These are phyloP conservation scores for Jatropha curcas DNA, from an alignment of 345 rosid species.

Conservation along the genomic window DNA sequence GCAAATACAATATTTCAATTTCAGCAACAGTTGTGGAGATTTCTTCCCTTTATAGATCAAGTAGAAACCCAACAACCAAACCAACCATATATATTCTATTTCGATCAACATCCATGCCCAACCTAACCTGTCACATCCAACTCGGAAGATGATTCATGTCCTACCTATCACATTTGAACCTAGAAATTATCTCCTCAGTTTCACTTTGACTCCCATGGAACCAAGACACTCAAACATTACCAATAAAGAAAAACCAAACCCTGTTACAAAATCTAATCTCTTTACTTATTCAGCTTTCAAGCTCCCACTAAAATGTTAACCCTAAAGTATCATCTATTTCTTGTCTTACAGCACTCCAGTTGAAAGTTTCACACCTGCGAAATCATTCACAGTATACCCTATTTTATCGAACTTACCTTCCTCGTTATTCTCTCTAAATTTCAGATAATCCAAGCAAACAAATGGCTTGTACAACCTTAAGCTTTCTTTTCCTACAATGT, in stretches of 20 bases:
- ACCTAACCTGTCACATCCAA: no score
- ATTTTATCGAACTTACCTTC: conserved; percentile 68
- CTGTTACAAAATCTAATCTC: background rate
- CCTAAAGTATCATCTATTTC: background rate
- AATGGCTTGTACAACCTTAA: conserved; percentile 50
- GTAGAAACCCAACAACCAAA: no score
- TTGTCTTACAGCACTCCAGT: background rate
- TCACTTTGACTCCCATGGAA: no score
- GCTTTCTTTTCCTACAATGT: conserved; percentile 49
- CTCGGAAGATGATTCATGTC: background rate
- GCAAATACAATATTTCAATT: no score
- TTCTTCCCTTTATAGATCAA: no score
- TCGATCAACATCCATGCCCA: no score
- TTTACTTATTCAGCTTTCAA: conserved; percentile 1
- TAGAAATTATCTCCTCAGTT: no score
- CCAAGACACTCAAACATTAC: no score
- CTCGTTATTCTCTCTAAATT: conserved; percentile 60
- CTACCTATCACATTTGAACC: background rate
- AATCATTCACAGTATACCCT: conserved; percentile 57
- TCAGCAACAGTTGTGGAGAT: no score
- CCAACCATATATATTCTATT: no score
- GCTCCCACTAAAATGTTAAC: background rate
- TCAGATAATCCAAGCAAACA: conserved; percentile 58
- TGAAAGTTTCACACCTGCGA: conserved; percentile 48
- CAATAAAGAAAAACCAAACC: background rate